These are phyloP conservation scores for Neofusicoccum cordaticola DNA, from an alignment of 2,329 filamentous ascomycete species.

Conservation along the genomic window DNA sequence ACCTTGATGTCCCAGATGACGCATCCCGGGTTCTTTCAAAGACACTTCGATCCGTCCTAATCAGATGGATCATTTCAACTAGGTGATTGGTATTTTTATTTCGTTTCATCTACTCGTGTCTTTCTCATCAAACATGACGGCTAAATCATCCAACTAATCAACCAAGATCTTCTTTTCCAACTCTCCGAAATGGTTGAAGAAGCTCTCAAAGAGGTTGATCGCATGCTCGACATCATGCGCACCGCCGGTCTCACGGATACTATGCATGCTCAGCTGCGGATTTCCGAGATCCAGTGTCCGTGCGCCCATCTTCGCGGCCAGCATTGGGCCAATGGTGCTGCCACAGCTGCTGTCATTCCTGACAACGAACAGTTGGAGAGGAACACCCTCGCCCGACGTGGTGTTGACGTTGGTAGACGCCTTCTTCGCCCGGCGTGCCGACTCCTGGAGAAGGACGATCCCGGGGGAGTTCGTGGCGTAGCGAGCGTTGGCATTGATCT, in stretches of 20 bases:
- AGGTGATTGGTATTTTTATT: not conserved
- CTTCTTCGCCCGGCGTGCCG: slow-evolving; percentile 61
- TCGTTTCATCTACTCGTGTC: slow-evolving; percentile 3
- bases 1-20: not conserved
- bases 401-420: slow-evolving; percentile 32
- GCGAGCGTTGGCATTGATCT: slow-evolving; percentile 95
- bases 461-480: slow-evolving; percentile 97
- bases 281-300: slow-evolving; percentile 91
- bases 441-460: slow-evolving; percentile 87
- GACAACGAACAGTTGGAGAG: slow-evolving; percentile 92
- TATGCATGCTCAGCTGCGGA: slow-evolving; percentile 94
- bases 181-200: slow-evolving; percentile 80
- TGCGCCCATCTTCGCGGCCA: slow-evolving; percentile 80
- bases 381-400: slow-evolving; percentile 65
- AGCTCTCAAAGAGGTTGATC: slow-evolving; percentile 80
- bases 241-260: slow-evolving; percentile 89
- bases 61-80: not conserved
- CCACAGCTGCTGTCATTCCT: slow-evolving; percentile 93
- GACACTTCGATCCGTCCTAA: no score
- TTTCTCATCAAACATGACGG: not conserved
- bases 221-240: slow-evolving; percentile 83
- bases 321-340: slow-evolving; percentile 96
- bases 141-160: slow-evolving; percentile 52
- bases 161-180: slow-evolving; percentile 80
- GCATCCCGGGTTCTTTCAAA: not conserved